Percentiles rank a stretch among this genome's conserved stretches.
Evolutionary conservation across 2,329 filamentous ascomycete species (phyloP).

Genomic region (Penicillium sp.): DNA sequence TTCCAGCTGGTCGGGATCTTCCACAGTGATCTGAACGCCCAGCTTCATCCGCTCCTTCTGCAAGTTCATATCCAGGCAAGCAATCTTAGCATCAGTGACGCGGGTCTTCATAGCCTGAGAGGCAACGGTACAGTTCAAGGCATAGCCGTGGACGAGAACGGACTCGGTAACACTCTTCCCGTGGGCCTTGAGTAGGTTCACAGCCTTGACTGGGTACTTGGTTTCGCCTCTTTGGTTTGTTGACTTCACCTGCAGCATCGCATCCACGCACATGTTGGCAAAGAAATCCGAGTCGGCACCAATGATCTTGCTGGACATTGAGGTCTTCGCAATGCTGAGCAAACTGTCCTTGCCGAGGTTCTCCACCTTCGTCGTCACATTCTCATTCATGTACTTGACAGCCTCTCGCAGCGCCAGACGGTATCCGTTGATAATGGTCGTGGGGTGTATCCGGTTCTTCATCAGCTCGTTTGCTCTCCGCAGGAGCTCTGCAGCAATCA

Average conservation of each 20-base stretch:
- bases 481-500: conserved; percentile 94
- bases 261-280: conserved; percentile 93
- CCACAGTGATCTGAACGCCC: conserved; percentile 95
- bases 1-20: conserved; percentile 94
- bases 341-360: conserved; percentile 85
- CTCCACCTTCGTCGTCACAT: conserved; percentile 94
- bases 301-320: conserved; percentile 99
- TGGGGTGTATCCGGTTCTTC: conserved; percentile 99
- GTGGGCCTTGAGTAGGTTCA: conserved; percentile 97
- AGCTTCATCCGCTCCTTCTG: conserved; percentile 99
- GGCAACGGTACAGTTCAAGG: conserved; percentile 96
- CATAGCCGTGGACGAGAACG: conserved; percentile 89
- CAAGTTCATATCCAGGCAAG: conserved; percentile 93
- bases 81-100: conserved; percentile 92
- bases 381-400: conserved; percentile 98
- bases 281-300: conserved; percentile 96
- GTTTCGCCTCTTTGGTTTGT: conserved; percentile 85
- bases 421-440: conserved; percentile 98
- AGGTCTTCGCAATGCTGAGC: conserved; percentile 94
- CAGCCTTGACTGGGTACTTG: conserved; percentile 98
- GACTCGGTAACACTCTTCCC: conserved; percentile 90
- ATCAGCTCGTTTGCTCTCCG: conserved; percentile 94
- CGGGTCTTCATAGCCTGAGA: conserved; percentile 97
- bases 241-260: conserved; percentile 90
- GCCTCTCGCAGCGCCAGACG: conserved; percentile 91